phyloP scores from a whole-genome alignment of 805 yeast genomes.

The Candida schatavii region DNA sequence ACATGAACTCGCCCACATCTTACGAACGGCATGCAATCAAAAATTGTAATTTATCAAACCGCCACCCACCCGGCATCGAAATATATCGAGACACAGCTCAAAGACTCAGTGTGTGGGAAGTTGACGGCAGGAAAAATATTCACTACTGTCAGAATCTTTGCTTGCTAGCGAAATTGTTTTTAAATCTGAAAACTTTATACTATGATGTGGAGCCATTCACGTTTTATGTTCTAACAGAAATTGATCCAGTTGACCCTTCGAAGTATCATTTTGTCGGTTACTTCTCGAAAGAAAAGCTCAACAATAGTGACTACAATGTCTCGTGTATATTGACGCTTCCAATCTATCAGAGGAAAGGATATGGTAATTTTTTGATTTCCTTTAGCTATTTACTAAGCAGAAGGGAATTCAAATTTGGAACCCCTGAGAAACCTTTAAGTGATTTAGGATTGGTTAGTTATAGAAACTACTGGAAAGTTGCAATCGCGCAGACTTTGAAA shows the following conservation, averaged over 20 bases:
- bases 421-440: constrained; percentile 94
- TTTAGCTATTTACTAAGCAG: constrained; percentile 80
- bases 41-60: constrained; percentile 51
- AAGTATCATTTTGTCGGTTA: constrained; percentile 85
- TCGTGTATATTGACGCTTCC: constrained; percentile 92
- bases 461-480: constrained; percentile 78
- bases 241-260: constrained; percentile 41
- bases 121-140: constrained; percentile 80
- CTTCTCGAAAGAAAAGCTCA: constrained; percentile 83
- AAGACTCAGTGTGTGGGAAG: constrained; percentile 42
- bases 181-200: constrained; percentile 87
- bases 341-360: constrained; percentile 80
- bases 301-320: constrained; percentile 74
- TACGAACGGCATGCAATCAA: constrained; percentile 70
- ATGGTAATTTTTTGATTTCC: constrained; percentile 84
- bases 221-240: constrained; percentile 80
- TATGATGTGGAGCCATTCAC: constrained; percentile 95
- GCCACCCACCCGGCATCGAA: constrained; percentile 62
- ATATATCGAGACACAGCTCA: constrained; percentile 34
- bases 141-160: constrained; percentile 88
- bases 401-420: constrained; percentile 75
- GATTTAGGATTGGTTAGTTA: constrained; percentile 84
- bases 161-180: constrained; percentile 80
- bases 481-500: constrained; percentile 51
- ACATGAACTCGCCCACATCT: constrained; percentile 66